Base-by-base conservation (phyloP, 2,329 filamentous ascomycete genomes). In the Sporothrix brasiliensis region DNA sequence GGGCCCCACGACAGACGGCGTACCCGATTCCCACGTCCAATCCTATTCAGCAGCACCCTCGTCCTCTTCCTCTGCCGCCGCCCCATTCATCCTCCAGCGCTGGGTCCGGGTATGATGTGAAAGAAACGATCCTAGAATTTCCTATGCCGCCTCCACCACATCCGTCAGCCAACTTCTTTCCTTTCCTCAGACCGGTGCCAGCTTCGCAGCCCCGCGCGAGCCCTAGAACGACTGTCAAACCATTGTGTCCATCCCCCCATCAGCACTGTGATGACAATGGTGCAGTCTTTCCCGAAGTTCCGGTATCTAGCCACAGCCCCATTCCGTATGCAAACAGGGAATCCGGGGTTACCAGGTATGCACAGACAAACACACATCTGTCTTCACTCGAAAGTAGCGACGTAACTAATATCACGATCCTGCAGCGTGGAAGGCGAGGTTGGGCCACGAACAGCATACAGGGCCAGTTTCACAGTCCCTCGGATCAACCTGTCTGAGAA, bases 101-200 rank as follows among this genome's bases (percentile, higher is more conserved):
- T 30, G 24, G n/a, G 1, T 61, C 14, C 9, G 34, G 34, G 9
- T 52, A 30, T 53, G 65, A 50, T 34, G 34, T 34, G n/a, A 49
- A 3, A 19, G 21, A 24, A n/a, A 67, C 13, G n/a, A 21, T 39
- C 3, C 16, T 21, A 9, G 44, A 11, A n/a, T 65, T 53, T 34
- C 58, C 49, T 6, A 47, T 68, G 52, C 67, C 67, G 14, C 56
- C 67, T 11, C 70, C 60, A 7, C 70, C 70, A 16, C 67, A 71
- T 44, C 67, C 70, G 13, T 67, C 53, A 3, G 61, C 67, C 60
- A 60, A 67, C 19, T 71, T 60, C 13, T 60, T 71, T 10, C 70
- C 70, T 6, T 68, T 71, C 19, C 60, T 71, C 11, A 21, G 53
- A n/a, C 70, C 70, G 14, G 67, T 56, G 6, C 34, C 70, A 6